Percentiles rank a stretch among this genome's conserved stretches.
phyloP scores from a whole-genome alignment of 192 early-diverging fungal species.

The Rhizoclosmatium globosum region DNA sequence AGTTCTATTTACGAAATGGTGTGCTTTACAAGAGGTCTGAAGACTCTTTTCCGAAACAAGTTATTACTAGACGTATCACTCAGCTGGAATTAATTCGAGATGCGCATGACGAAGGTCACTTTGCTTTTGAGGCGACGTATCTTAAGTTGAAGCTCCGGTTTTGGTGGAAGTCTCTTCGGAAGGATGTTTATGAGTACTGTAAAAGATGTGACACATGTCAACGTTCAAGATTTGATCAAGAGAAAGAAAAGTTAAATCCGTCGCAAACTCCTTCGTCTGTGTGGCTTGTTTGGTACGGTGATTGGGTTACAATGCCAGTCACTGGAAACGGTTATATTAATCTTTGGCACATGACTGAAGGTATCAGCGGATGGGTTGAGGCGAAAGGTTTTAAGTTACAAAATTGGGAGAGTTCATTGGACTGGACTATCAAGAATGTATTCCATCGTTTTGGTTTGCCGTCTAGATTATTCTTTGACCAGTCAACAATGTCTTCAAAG shows the following conservation, averaged over 20 bases:
- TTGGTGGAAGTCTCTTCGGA: not conserved
- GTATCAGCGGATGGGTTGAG: not conserved
- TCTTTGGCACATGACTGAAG: not conserved
- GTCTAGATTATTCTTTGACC: not conserved
- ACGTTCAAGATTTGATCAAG: not conserved
- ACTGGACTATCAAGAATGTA: slow-evolving; percentile 1
- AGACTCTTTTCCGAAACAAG: not conserved
- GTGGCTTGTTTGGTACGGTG: slow-evolving; percentile 3
- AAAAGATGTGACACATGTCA: not conserved
- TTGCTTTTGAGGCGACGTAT: not conserved
- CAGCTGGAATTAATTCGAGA: not conserved
- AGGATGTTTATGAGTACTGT: not conserved
- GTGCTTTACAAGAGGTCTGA: not conserved
- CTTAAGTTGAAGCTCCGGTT: not conserved
- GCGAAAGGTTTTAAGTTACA: not conserved
- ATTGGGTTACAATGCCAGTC: not conserved
- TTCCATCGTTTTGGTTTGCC: not conserved
- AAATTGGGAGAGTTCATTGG: not conserved
- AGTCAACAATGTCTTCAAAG: not conserved
- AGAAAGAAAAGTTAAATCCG: not conserved
- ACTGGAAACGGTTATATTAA: not conserved
- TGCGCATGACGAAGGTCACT: not conserved
- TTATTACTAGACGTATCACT: not conserved
- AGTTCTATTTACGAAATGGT: not conserved
- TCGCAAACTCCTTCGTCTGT: not conserved